Evolutionary conservation across 768 basidiomycete species (phyloP).

Genomic region (Hydnum rufescens): DNA sequence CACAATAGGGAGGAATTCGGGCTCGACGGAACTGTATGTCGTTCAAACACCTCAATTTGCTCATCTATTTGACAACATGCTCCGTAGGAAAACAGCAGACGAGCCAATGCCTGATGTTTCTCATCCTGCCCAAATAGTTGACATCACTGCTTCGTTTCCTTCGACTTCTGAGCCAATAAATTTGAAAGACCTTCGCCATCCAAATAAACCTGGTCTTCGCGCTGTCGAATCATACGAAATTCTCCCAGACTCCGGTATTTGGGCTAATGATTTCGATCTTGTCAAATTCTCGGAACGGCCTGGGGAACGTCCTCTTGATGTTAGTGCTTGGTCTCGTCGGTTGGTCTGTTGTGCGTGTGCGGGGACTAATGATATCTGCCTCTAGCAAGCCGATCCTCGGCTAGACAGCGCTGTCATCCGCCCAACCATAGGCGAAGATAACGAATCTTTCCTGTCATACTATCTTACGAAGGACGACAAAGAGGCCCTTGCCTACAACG

Average conservation of each 20-base stretch:
- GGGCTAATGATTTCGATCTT: conserved; percentile 78
- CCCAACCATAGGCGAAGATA: conserved; percentile 63
- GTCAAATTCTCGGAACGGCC: conserved; percentile 75
- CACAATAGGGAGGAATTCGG: background rate
- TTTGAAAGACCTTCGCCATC: conserved; percentile 44
- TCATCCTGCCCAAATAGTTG: conserved; percentile 48
- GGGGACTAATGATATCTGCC: background rate
- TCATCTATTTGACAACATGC: background rate
- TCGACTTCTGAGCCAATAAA: conserved; percentile 31
- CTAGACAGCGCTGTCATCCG: conserved; percentile 71
- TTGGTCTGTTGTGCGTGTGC: background rate
- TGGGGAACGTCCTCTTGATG: conserved; percentile 55
- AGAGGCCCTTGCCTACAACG: conserved; percentile 42
- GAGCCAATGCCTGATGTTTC: conserved; percentile 46
- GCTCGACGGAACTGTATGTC: background rate
- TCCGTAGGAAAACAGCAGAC: conserved; percentile 27
- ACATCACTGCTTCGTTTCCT: conserved; percentile 57
- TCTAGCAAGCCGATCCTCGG: conserved; percentile 54
- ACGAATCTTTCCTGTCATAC: conserved; percentile 73
- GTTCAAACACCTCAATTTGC: background rate
- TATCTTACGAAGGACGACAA: conserved; percentile 65
- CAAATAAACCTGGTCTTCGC: conserved; percentile 52
- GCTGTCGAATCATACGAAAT: conserved; percentile 71
- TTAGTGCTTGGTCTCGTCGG: conserved; percentile 18
- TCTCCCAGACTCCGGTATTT: conserved; percentile 67